Evolutionary conservation across 257 asterid species (phyloP), one percentile per base, ranked within the genome.

Genomic region (Paraleonurus japonicus): DNA sequence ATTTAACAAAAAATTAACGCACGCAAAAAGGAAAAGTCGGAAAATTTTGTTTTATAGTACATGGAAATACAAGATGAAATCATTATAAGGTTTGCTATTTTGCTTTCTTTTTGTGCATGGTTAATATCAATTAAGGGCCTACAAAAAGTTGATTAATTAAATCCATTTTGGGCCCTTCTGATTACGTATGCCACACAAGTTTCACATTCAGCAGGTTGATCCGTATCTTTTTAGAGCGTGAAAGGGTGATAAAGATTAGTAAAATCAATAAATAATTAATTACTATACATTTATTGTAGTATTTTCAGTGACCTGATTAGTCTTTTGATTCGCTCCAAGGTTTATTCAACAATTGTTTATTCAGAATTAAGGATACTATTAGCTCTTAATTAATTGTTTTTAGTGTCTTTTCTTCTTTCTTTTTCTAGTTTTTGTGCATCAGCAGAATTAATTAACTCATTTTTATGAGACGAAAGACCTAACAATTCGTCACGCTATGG

Each of bases 401-500:
- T 57, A 43, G 17, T 43, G 51, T 13, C 51, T 41, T 41, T 39
- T 41, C 9, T 13, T 37, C 11, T 11, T 37, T 11, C n/a, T 12
- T 41, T 41, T 41, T 43, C 51, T 13, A 13, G 4, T 12, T 12
- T 72, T 33, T 39, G 10, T 39, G 73, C 78, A 74, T 73, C 78
- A 73, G 78, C 77, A 65, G 67, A 65, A 65, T 74, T 7, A 74
- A 13, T 13, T 13, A 13, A 43, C 4, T 13, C 6, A 13, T 43
- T 13, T 43, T 43, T 2, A 13, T 15, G 19, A 43, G 17, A 43
- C 51, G 17, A 43, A 43, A 43, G 51, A 58, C 69, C 57, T 48
- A 32, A 65, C 48, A n/a, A 41, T 51, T 57, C 61, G 73, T 74
- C 78, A 57, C 69, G 72, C 45, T 43, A 55, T 51, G 12, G 57